Conservation (phyloP, 441 rosid genomes). For the Macaranga tanarius region DNA sequence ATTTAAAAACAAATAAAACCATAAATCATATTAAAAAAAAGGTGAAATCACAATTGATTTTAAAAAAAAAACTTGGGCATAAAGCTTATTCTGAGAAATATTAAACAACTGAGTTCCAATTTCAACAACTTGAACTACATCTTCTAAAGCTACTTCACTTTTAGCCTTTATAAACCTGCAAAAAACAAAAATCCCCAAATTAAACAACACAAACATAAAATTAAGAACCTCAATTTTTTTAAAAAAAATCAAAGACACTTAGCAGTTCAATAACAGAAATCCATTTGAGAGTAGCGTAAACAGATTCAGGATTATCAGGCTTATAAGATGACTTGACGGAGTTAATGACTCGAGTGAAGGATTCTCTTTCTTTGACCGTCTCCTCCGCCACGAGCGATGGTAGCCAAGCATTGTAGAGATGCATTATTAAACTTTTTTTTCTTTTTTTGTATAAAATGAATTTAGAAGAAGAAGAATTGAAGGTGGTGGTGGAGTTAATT, state of each 20-base stretch:
- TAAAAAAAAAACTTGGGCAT: conserved; percentile 89
- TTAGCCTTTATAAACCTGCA: conserved; percentile 87
- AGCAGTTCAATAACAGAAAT: conserved; percentile 91
- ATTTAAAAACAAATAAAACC: conserved; percentile 14
- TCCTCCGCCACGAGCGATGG: conserved; percentile 93
- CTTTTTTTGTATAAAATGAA: not conserved
- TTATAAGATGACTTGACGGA: conserved; percentile 61
- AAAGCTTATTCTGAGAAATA: conserved; percentile 69
- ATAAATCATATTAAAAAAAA: conserved; percentile 15
- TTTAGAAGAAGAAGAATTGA: not conserved
- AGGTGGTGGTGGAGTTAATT: too few relatives aligned
- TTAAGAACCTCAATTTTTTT: not conserved
- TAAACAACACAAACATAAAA: too few relatives aligned
- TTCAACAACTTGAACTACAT: conserved; percentile 66
- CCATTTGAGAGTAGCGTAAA: conserved; percentile 88
- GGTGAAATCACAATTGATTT: not conserved
- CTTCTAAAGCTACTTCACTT: conserved; percentile 80
- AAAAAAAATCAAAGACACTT: conserved; percentile 25
- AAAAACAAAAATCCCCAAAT: not conserved
- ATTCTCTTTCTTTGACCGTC: conserved; percentile 73
- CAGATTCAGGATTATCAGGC: conserved; percentile 85
- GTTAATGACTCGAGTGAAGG: conserved; percentile 67
- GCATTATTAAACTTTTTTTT: conserved; percentile 45
- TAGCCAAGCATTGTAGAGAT: conserved; percentile 93
- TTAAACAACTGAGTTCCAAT: conserved; percentile 72